Evolutionary conservation across 2,329 filamentous ascomycete genomes (phyloP), one percentile per base, ranked within the genome.

Genomic region (Canariomyces notabilis): DNA sequence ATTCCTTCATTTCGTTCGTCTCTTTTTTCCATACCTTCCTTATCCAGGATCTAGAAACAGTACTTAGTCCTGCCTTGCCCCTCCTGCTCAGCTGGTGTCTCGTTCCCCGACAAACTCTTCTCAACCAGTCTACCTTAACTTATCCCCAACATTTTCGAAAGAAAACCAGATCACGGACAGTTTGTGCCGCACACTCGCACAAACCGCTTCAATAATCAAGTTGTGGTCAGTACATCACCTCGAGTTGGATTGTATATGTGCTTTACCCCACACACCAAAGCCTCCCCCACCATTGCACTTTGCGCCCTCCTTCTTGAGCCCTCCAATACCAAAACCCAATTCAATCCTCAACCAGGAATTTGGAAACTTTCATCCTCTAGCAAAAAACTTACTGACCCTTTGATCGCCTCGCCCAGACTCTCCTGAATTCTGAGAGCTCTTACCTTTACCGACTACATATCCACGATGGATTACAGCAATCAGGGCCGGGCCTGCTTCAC

Each of bases 401-500:
- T 37, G 19, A 42, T 44, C 44, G 26, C 41, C 20, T 46, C 40
- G 41, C 46, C 26, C 47, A 52, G 49, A 50, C 42, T 39, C 32
- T 44, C 26, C 34, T n/a, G n/a, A n/a, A n/a, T 29, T 29, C 26
- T 8, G 42, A 36, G 47, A 36, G 34, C 29, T 15, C 43, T 38
- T 45, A 19, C 49, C 32, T 44, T 52, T 37, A 34, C 31, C 42
- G 16, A 49, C 49, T 43, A 38, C 43, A 52, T 47, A 42, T 49
- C 44, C 52, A 63, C 50, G 43, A 69, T 69, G 66, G 66, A 69
- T 51, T 65, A 49, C 57, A 50, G 50, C 16, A 47, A 51, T 56
- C 54, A 55, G 54, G 63, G 59, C 48, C 69, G 70, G 55, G 67
- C 66, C 53, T 75, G 72, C 67, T 75, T 73, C 65, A 74, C 71